A percentile compares a stretch with the other conserved stretches of the same genome.
These are phyloP conservation scores for Saccharomyces hybrid DNA, from an alignment of 1,139 yeast genomes.

Conservation along the genomic window DNA sequence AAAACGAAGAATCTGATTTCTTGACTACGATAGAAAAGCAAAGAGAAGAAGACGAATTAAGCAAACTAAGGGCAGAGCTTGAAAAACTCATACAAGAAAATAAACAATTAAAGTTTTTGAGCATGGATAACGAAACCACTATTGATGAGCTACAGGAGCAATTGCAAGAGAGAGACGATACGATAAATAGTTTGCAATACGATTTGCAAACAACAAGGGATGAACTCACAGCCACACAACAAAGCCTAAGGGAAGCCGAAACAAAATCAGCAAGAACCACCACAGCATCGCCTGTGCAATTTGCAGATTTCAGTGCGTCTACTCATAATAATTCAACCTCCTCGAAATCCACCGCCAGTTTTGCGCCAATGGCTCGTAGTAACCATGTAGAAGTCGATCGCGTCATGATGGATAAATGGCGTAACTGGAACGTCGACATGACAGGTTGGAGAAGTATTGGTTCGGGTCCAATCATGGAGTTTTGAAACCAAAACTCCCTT, in stretches of 20 bases:
- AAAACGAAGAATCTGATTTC: constrained; percentile 20
- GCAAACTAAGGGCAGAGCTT: constrained; percentile 25
- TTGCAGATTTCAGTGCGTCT: constrained; percentile 10
- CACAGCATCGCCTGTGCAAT: constrained; percentile 17
- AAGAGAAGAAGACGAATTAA: constrained; percentile 26
- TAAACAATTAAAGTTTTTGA: constrained; percentile 34
- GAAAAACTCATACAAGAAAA: constrained; percentile 30
- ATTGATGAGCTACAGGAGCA: constrained; percentile 35
- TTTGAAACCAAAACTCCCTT: constrained; percentile 26
- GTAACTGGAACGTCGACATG: constrained; percentile 85
- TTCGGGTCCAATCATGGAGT: constrained; percentile 49
- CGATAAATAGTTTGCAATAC: constrained; percentile 28
- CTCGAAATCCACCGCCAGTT: background rate
- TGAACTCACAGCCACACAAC: constrained; percentile 19
- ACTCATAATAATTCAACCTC: constrained; percentile 1
- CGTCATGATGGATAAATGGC: constrained; percentile 51
- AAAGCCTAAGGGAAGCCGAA: constrained; percentile 19
- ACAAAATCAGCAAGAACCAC: constrained; percentile 12
- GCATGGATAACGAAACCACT: constrained; percentile 43
- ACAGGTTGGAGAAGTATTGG: constrained; percentile 66
- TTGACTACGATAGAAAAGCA: constrained; percentile 29
- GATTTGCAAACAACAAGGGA: constrained; percentile 11
- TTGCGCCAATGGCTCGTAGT: background rate
- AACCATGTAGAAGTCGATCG: constrained; percentile 22
- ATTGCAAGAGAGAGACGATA: constrained; percentile 30